Conservation (phyloP, 352 stramenopile species). For the Phytophthora hibernalis region DNA sequence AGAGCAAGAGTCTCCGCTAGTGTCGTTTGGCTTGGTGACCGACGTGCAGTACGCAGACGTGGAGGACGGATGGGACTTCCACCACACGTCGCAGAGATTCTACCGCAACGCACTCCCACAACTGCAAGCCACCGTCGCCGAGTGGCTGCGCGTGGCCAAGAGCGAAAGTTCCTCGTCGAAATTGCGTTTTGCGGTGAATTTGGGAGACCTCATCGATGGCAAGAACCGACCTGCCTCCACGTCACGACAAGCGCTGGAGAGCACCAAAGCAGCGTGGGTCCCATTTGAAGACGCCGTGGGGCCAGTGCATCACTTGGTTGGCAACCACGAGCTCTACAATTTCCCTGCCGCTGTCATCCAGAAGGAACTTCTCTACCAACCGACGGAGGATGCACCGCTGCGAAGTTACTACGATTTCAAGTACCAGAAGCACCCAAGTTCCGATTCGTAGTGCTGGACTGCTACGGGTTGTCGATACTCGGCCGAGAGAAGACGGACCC, state of each 20-base stretch:
- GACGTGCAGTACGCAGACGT: conserved; percentile 89
- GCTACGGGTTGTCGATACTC: conserved; percentile 73
- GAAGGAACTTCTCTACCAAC: conserved; percentile 50
- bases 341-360: conserved; percentile 57
- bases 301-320: conserved; percentile 77
- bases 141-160: conserved; percentile 59
- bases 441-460: conserved; percentile 76
- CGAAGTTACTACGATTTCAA: conserved; percentile 77
- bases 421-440: conserved; percentile 45
- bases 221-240: conserved; percentile 66
- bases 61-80: conserved; percentile 83
- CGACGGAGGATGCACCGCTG: conserved; percentile 13
- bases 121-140: conserved; percentile 47
- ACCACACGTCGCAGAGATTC: conserved; percentile 63
- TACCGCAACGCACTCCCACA: conserved; percentile 75
- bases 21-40: conserved; percentile 72
- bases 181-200: conserved; percentile 74
- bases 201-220: conserved; percentile 85
- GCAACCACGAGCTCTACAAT: conserved; percentile 91
- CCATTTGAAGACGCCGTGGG: conserved; percentile 55
- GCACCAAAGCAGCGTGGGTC: conserved; percentile 44
- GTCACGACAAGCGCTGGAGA: conserved; percentile 56
- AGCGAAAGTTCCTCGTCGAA: conserved; percentile 20
- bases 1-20: conserved; percentile 35
- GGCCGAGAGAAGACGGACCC: conserved; percentile 54